A percentile compares a stretch with the other conserved stretches of the same genome.
Evolutionary conservation across 805 yeast species (phyloP).

Genomic region (Yamadazyma laniorum): DNA sequence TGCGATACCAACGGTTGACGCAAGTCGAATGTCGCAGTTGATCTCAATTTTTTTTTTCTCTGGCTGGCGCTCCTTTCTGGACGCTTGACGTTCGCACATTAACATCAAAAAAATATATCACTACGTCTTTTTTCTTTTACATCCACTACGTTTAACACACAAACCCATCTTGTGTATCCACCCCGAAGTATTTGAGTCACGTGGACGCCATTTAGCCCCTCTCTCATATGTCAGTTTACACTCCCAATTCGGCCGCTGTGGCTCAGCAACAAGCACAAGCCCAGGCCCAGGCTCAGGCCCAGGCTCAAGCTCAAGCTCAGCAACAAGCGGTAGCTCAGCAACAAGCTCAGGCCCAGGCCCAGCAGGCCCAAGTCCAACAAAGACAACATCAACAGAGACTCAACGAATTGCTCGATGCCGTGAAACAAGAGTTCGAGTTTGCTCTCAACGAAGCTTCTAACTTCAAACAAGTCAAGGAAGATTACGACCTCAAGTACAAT

Average conservation of each 20-base stretch:
- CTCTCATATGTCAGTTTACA: conserved; percentile 31
- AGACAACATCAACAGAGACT: conserved; percentile 48
- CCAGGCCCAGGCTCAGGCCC: conserved; percentile 24
- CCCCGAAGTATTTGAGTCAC: background rate
- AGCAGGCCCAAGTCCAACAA: conserved; percentile 23
- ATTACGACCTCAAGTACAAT: conserved; percentile 81
- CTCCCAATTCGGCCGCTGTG: conserved; percentile 30
- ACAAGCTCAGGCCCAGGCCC: conserved; percentile 14
- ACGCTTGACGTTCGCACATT: background rate
- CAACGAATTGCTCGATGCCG: conserved; percentile 84
- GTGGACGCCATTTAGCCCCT: background rate
- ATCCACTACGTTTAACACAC: background rate
- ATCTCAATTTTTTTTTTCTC: background rate
- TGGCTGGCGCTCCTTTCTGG: background rate
- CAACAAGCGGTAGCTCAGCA: conserved; percentile 21
- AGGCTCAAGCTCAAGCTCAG: conserved; percentile 22
- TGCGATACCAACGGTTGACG: too few relatives aligned
- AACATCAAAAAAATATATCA: background rate
- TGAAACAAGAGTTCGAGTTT: conserved; percentile 85
- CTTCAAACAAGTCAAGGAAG: conserved; percentile 87
- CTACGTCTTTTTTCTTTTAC: background rate
- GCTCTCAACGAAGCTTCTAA: conserved; percentile 82
- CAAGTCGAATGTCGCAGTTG: background rate
- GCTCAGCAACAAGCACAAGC: conserved; percentile 18
- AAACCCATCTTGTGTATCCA: background rate